Conservation (phyloP, 176 grass and related monocot species). For the Lolium multiflorum region DNA sequence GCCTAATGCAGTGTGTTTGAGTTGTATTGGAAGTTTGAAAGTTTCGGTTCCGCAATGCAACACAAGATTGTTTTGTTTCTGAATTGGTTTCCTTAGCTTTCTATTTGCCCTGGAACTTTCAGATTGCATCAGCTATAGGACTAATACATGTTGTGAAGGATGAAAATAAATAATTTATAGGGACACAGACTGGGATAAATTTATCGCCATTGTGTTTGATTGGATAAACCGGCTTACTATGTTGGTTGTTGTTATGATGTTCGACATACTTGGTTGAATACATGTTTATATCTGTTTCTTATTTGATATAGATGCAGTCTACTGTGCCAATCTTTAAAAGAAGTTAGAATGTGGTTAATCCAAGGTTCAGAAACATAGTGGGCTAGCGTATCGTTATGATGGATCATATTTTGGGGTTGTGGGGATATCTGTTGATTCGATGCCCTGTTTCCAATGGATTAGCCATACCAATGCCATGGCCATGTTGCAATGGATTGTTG, state of each 20-base stretch:
- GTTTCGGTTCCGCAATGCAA: not conserved
- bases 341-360: not conserved
- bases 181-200: not conserved
- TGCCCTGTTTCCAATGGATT: not conserved
- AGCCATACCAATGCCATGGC: not conserved
- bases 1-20: not conserved
- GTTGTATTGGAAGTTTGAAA: not conserved
- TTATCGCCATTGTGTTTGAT: constrained; percentile 9
- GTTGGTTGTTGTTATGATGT: not conserved
- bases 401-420: not conserved
- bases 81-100: not conserved
- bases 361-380: not conserved
- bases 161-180: not conserved
- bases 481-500: not conserved
- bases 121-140: not conserved
- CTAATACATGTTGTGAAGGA: not conserved
- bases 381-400: not conserved
- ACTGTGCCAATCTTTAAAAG: not conserved
- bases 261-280: not conserved
- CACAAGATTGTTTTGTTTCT: not conserved
- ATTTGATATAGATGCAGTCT: not conserved
- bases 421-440: not conserved
- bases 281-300: not conserved
- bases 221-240: constrained; percentile 16
- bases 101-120: not conserved